Evolutionary conservation across 805 yeast species (phyloP).

Genomic region (Candida anglica): DNA sequence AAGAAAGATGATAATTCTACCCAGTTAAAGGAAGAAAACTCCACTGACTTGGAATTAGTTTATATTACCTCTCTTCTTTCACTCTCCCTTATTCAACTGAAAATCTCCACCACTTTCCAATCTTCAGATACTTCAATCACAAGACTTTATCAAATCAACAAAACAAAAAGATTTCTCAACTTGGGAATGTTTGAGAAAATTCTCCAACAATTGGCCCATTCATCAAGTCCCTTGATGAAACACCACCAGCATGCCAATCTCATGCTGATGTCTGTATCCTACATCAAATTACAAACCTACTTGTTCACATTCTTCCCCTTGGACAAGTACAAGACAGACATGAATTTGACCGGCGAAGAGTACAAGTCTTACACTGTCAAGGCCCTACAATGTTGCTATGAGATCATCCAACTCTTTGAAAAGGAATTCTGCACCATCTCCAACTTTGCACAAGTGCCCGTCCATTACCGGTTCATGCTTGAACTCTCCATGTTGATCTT

Average conservation of each 20-base stretch:
- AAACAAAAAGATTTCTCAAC: constrained; percentile 28
- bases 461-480: constrained; percentile 36
- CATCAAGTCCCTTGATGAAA: constrained; percentile 14
- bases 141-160: constrained; percentile 3
- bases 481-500: constrained; percentile 29
- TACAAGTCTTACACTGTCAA: constrained; percentile 25
- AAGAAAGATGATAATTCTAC: constrained; percentile 4
- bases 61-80: constrained; percentile 23
- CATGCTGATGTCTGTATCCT: constrained; percentile 30
- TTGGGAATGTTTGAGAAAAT: constrained; percentile 42
- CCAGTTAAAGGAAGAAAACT: constrained; percentile 4
- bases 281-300: constrained; percentile 34
- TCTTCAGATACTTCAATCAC: constrained; percentile 9
- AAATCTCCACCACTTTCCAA: constrained; percentile 30
- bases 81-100: constrained; percentile 37
- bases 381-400: constrained; percentile 22
- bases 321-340: constrained; percentile 7
- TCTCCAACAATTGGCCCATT: constrained; percentile 21
- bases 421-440: constrained; percentile 12
- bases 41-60: no score
- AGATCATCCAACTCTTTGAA: constrained; percentile 19
- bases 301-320: constrained; percentile 28
- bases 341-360: constrained; percentile 18
- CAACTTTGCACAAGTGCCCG: constrained; percentile 29
- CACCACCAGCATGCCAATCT: no score